Evolutionary conservation across 2,329 filamentous ascomycete species (phyloP).

Genomic region (Penicillium sp.): DNA sequence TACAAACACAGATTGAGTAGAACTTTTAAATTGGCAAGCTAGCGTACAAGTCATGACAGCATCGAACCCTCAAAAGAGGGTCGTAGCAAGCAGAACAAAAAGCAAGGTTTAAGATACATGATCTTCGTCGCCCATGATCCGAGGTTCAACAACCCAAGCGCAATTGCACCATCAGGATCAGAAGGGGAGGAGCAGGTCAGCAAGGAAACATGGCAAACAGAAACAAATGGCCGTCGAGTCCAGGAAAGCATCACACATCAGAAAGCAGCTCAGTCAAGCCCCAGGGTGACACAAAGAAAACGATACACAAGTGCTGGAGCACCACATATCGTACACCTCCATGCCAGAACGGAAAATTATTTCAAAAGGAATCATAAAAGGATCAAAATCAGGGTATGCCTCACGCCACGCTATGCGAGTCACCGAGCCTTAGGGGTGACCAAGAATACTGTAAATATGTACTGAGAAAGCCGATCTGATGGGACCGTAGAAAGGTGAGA

Average conservation of each 20-base stretch:
- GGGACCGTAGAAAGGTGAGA: conserved; percentile 3
- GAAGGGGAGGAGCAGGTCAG: not conserved
- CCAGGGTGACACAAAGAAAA: conserved; percentile 55
- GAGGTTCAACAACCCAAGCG: not conserved
- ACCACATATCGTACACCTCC: conserved; percentile 12
- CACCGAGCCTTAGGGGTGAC: conserved; percentile 23
- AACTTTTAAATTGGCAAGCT: conserved; percentile 12
- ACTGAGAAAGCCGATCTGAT: conserved; percentile 26
- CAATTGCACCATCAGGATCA: not conserved
- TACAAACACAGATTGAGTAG: not conserved
- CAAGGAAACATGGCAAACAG: not conserved
- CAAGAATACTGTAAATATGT: conserved; percentile 33
- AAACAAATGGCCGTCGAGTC: conserved; percentile 8
- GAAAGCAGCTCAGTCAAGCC: conserved; percentile 6
- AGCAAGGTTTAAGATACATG: not conserved
- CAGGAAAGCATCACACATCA: conserved; percentile 13
- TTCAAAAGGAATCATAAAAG: conserved; percentile 17
- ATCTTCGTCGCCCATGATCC: not conserved
- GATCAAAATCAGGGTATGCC: conserved; percentile 36
- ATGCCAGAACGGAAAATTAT: conserved; percentile 6
- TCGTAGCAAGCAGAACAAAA: not conserved
- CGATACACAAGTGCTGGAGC: conserved; percentile 7
- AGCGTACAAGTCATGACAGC: conserved; percentile 23
- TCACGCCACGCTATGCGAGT: conserved; percentile 43
- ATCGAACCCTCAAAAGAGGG: conserved; percentile 5